Evolutionary conservation across 2,329 filamentous ascomycete genomes (phyloP).

Genomic region (Ophiostoma australiae): DNA sequence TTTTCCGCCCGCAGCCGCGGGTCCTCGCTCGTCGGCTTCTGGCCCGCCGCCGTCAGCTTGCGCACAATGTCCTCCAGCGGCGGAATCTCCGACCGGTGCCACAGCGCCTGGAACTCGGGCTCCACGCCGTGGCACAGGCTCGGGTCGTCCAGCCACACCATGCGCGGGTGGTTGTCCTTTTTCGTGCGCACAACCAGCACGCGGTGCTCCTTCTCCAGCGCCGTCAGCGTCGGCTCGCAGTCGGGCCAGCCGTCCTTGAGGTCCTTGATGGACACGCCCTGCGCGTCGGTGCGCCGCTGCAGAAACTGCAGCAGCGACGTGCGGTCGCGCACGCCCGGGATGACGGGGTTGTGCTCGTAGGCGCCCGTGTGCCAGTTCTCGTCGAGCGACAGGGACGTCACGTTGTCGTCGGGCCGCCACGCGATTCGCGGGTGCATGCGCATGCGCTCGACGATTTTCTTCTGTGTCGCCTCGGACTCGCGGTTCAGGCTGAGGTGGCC

Average conservation of each 20-base stretch:
- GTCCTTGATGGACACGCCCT: conserved; percentile 78
- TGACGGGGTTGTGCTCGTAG: conserved; percentile 80
- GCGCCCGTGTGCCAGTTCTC: conserved; percentile 56
- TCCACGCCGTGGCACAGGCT: conserved; percentile 72
- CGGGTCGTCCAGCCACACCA: conserved; percentile 85
- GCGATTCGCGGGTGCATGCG: conserved; percentile 57
- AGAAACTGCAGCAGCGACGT: conserved; percentile 75
- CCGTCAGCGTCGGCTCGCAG: conserved; percentile 71
- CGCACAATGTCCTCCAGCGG: conserved; percentile 69
- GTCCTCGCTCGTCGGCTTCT: conserved; percentile 80
- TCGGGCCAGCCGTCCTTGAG: conserved; percentile 94
- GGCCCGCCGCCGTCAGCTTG: conserved; percentile 69
- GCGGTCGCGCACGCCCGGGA: conserved; percentile 70
- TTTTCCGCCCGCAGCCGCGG: conserved; percentile 55
- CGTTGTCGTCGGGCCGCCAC: conserved; percentile 51
- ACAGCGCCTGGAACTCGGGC: conserved; percentile 75
- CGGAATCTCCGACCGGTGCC: conserved; percentile 75
- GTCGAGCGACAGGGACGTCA: conserved; percentile 36
- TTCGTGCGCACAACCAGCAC: conserved; percentile 84
- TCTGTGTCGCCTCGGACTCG: conserved; percentile 56
- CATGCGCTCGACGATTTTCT: conserved; percentile 63
- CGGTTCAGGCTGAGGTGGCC: conserved; percentile 70
- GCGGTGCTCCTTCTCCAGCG: conserved; percentile 71
- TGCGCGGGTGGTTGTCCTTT: conserved; percentile 81
- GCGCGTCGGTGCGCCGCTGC: conserved; percentile 73